Base-by-base conservation (phyloP, 768 basidiomycete species). In the Erythrobasidium yunnanense region DNA sequence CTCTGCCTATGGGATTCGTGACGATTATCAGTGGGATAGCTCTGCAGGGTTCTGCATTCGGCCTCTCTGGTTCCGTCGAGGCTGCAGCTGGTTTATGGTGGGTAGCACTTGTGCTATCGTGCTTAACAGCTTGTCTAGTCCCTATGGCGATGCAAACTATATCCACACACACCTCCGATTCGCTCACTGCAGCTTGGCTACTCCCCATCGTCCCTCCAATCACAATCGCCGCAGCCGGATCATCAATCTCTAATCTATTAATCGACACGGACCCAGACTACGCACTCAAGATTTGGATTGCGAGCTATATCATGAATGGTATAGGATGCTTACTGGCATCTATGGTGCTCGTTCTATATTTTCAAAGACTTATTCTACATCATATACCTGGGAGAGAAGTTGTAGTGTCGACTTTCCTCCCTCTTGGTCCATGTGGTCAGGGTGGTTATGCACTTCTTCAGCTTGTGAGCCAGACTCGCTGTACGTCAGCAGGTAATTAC, bases 121-220 rank as follows among this genome's bases (percentile, higher is more conserved):
- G 65, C 49, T 2, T 69, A 32, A 69, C 67, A 7, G 62, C 66
- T 1, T 70, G 68, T 58, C 55, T 66, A 22, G 66, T 71, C 13
- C 70, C 72, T 0, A 53, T 51, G 42, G 45, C 63, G 22, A 70
- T 72, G 69, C 69, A 71, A 55, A 73, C 68, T 0, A 23, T 33
- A 18, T 71, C 71, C 42, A 65, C 55, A 5, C 67, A 71, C 42
- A 54, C 54, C 3, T 23, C 56, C 18, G 72, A 73, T n/a, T 54
- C 66, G 2, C 60, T 73, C 55, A 73, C 72, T 0, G 72, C 72
- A 2, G 69, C 70, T 2, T 73, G 72, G 72, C 52, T 73, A 0
- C 68, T 73, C 0, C 72, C 72, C n/a, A 67, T 71, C 65, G 71
- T 73, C 1, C 73, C 73, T 0, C 69, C 71, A 6, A 67, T 70